Conservation (phyloP, 2,329 filamentous ascomycete species). For the Metarhizium humberi region DNA sequence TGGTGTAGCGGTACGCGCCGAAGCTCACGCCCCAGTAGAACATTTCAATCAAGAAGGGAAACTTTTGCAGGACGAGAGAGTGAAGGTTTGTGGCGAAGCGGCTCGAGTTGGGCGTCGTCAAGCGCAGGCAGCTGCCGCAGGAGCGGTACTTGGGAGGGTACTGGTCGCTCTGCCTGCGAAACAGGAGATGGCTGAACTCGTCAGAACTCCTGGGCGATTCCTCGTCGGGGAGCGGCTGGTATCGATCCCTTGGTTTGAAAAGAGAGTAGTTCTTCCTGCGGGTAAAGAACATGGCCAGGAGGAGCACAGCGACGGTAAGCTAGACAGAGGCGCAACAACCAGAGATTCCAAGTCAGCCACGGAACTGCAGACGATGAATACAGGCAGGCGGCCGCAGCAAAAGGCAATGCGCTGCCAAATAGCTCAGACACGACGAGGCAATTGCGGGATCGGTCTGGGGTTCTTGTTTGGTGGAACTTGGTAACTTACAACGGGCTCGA, state of each 20-base stretch:
- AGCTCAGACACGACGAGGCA: neutral
- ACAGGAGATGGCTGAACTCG: constrained; percentile 9
- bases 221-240: constrained; percentile 15
- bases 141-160: constrained; percentile 10
- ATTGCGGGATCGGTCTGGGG: neutral
- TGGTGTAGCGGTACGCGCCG: constrained; percentile 7
- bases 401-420: neutral
- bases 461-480: neutral
- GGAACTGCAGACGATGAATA: neutral
- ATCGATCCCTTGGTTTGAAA: constrained; percentile 12
- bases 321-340: constrained; percentile 7
- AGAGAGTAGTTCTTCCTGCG: constrained; percentile 25
- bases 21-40: constrained; percentile 55
- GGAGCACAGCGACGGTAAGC: constrained; percentile 27
- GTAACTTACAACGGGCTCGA: constrained; percentile 22
- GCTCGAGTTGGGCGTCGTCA: constrained; percentile 52
- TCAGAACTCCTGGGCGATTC: constrained; percentile 15
- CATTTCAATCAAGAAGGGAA: constrained; percentile 64
- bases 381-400: neutral
- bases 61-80: constrained; percentile 54
- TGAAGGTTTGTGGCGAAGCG: constrained; percentile 50
- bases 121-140: constrained; percentile 12
- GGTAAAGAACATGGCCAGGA: constrained; percentile 27
- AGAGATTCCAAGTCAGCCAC: neutral
- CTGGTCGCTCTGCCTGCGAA: constrained; percentile 4